Base-by-base conservation (phyloP, 2,329 filamentous ascomycete genomes). In the Colletotrichum brevisporum region DNA sequence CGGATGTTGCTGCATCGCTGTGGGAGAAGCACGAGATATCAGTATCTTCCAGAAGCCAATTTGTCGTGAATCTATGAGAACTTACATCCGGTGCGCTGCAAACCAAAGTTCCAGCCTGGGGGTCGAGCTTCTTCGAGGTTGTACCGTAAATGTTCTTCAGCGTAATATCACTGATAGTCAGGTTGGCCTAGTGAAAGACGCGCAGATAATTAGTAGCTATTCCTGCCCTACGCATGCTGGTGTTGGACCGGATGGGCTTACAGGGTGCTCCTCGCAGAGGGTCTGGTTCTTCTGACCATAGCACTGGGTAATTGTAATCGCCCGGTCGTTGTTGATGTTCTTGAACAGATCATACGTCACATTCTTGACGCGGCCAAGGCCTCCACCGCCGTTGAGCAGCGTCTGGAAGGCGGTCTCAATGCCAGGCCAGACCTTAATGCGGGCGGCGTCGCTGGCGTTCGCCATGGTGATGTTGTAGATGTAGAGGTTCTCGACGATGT, bases 351-450 rank as follows among this genome's bases (percentile, higher is more conserved):
- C 85, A 77, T 89, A 91, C 9, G 89, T 90, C 70, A 91, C 83
- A 76, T 91, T 91, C 69, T 82, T 82, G 36, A 91, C 88, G 43
- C 79, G 78, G 31, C 88, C 72, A 5, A 63, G 64, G 18, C 89
- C 89, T n/a, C 88, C 88, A 31, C 89, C 89, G n/a, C 88, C 88
- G 77, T 89, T 86, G 0, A 90, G 82, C 64, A 89, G 86, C 18
- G 83, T 86, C 10, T 85, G 88, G 10, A 90, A 78, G 0, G 83
- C 85, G 2, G 86, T 83, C 2, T 72, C 67, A 15, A 81, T 73
- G 41, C 87, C 87, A 0, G 89, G 88, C 89, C 89, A 91, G 72
- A 89, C 90, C 78, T 93, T 93, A 80, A 94, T 92, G 65, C 91
- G 88, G 0, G 91, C 91, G 31, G 89, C 90, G 71, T 92, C 88